Evolutionary conservation across 441 rosid species (phyloP).

Genomic region (Pelargonium cotyledonis): DNA sequence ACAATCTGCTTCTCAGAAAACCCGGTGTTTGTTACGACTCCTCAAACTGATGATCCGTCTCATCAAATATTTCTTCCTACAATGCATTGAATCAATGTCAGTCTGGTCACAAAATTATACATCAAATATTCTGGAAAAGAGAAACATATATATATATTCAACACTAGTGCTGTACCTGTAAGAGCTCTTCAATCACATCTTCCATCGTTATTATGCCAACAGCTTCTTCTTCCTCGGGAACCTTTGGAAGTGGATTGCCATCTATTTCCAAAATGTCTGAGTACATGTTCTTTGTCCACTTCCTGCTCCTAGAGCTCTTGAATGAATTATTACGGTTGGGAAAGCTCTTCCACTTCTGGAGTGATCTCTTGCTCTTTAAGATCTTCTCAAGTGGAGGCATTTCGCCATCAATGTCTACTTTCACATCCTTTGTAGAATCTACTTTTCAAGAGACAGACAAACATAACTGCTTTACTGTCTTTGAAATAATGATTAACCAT

Average conservation of each 20-base stretch:
- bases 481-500: neutral
- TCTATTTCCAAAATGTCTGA: conserved; percentile 64
- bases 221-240: conserved; percentile 74
- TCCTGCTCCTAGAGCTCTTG: conserved; percentile 50
- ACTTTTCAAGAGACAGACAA: conserved; percentile 7
- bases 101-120: too few species aligned
- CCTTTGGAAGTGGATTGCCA: conserved; percentile 55
- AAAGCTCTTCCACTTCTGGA: conserved; percentile 83
- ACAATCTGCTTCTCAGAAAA: neutral
- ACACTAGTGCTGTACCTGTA: conserved; percentile 47
- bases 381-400: conserved; percentile 45
- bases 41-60: conserved; percentile 79
- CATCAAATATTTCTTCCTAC: conserved; percentile 95
- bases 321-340: conserved; percentile 39
- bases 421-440: conserved; percentile 49
- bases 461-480: neutral
- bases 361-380: conserved; percentile 53
- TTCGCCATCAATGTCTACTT: conserved; percentile 55
- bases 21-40: conserved; percentile 35
- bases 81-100: neutral
- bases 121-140: neutral
- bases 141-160: neutral
- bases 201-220: conserved; percentile 94
- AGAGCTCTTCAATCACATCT: conserved; percentile 95
- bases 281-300: conserved; percentile 66